Conservation (phyloP, 305 asterid genomes). For the Fraxinus xanthoxyloides region DNA sequence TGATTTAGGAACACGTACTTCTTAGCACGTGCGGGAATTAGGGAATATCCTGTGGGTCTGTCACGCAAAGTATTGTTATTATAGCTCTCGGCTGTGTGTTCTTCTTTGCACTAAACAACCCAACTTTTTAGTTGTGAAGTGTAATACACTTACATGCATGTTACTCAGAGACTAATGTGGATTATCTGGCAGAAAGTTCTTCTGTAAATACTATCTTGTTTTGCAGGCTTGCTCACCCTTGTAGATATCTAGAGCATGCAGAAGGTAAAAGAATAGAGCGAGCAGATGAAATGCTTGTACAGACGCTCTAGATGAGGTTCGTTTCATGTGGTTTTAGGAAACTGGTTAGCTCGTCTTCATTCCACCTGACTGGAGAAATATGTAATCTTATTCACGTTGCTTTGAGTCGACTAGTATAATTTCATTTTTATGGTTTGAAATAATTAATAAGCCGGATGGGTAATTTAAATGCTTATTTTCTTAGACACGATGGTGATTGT, state of each 20-base stretch:
- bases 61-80: background rate
- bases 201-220: background rate
- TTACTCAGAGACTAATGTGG: background rate
- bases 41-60: background rate
- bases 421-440: slow-evolving; percentile 11
- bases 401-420: background rate
- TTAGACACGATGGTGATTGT: background rate
- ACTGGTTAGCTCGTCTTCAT: background rate
- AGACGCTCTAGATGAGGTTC: background rate
- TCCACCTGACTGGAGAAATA: slow-evolving; percentile 7
- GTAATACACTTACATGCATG: background rate
- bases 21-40: background rate
- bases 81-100: background rate
- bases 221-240: slow-evolving; percentile 29
- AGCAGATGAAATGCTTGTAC: slow-evolving; percentile 13
- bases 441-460: slow-evolving; percentile 16
- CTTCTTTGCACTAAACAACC: background rate
- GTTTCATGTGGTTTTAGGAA: background rate
- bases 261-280: slow-evolving; percentile 12
- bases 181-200: background rate
- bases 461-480: slow-evolving; percentile 1
- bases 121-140: background rate
- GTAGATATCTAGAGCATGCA: slow-evolving; percentile 26
- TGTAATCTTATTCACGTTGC: slow-evolving; percentile 8
- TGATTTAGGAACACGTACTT: background rate